phyloP scores from a whole-genome alignment of 1,284 basidiomycete species.

The Retiboletus flavoniger region DNA sequence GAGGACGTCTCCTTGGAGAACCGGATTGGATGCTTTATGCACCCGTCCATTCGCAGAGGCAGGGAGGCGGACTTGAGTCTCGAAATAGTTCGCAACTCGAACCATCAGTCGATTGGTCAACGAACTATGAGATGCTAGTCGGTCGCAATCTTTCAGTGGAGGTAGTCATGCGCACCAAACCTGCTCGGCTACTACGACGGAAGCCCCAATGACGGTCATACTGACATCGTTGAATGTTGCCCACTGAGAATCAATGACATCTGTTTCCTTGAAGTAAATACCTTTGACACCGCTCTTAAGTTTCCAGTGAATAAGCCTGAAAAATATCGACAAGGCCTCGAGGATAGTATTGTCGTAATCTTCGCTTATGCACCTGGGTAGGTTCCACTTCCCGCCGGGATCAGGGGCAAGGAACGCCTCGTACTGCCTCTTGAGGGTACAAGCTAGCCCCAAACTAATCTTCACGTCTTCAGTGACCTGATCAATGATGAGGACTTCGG shows the following conservation, averaged over 20 bases:
- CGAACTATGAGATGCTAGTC: conserved; percentile 47
- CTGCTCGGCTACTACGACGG: conserved; percentile 90
- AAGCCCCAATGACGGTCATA: conserved; percentile 85
- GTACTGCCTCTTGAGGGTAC: conserved; percentile 93
- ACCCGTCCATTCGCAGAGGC: conserved; percentile 22
- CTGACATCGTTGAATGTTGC: conserved; percentile 94
- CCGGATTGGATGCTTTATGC: conserved; percentile 23
- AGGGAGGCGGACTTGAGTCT: conserved; percentile 87
- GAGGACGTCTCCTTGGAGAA: conserved; percentile 32
- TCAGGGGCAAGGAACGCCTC: conserved; percentile 86
- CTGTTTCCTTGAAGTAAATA: conserved; percentile 97
- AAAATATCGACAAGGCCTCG: conserved; percentile 88
- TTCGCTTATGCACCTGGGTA: conserved; percentile 83
- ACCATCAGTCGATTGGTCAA: conserved; percentile 89
- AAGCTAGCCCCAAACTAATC: conserved; percentile 89
- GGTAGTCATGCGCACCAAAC: conserved; percentile 64
- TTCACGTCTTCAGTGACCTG: conserved; percentile 95
- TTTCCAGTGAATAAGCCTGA: conserved; percentile 94
- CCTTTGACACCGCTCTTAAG: conserved; percentile 90
- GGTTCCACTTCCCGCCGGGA: conserved; percentile 82
- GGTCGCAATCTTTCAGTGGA: not conserved
- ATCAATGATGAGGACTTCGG: conserved; percentile 88
- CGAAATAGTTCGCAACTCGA: conserved; percentile 90
- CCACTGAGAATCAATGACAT: conserved; percentile 96
- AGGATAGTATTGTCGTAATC: conserved; percentile 91